Percentiles rank a stretch among this genome's conserved stretches.
Evolutionary conservation across 1,284 basidiomycete species (phyloP).

Genomic region (Ganoderma leucocontextum): DNA sequence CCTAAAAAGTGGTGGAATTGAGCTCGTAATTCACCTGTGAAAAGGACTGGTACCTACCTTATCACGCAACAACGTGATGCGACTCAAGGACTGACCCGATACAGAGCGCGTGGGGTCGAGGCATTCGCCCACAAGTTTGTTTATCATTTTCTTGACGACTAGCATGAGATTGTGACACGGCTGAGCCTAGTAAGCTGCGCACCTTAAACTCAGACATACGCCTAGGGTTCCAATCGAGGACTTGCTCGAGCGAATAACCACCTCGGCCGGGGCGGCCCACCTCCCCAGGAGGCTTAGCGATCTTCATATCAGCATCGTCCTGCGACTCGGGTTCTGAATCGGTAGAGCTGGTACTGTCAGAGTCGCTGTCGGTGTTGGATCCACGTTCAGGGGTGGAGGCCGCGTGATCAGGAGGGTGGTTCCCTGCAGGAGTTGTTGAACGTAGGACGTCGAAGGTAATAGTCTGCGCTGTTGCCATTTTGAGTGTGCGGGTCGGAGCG

Average conservation of each 20-base stretch:
- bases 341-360: background rate
- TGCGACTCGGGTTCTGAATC: background rate
- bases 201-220: background rate
- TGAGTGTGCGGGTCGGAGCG: background rate
- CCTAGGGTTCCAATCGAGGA: background rate
- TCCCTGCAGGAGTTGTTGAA: background rate
- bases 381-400: background rate
- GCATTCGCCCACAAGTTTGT: background rate
- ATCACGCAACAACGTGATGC: background rate
- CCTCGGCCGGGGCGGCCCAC: background rate
- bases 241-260: background rate
- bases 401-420: background rate
- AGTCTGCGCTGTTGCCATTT: background rate
- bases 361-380: background rate
- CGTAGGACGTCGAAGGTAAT: background rate
- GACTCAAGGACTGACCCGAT: background rate
- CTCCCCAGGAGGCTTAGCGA: background rate
- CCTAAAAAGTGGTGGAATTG: background rate
- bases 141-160: background rate
- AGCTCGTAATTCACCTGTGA: background rate
- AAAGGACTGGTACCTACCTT: background rate
- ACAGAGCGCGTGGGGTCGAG: conserved; percentile 1
- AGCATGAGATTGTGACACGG: background rate
- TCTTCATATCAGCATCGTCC: background rate
- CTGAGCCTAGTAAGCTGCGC: background rate